Base-by-base conservation (phyloP, 2,329 filamentous ascomycete genomes). In the Cercospora janseana region DNA sequence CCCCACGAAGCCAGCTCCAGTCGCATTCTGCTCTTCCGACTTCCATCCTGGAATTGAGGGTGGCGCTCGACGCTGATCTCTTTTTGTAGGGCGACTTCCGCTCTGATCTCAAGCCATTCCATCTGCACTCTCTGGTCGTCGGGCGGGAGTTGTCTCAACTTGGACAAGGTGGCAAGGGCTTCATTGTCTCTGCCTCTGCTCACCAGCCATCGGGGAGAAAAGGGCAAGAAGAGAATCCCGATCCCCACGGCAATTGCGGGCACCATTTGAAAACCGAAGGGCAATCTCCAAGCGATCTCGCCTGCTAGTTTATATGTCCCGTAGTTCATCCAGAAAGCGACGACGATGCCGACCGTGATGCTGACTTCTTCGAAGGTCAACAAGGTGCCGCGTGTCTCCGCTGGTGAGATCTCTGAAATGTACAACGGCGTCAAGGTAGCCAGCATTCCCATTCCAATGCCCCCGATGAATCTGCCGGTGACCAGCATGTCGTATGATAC, bases 381-480 rank as follows among this genome's bases (percentile, higher is more conserved):
- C 4, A 73, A 60, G 2, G 69, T 61, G 1, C 71, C 71, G 35
- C 71, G 58, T 4, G 72, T 63, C 43, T 73, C 66, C 0, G 70
- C 69, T 0, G 92, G 91, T 3, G 88, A 83, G 9, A 95, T 74
- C 69, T 97, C 92, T 6, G 87, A 85, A 52, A 96, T 92, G 70
- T 95, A 95, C 35, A 75, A 74, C 34, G 27, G 56, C 15, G 55
- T 69, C 51, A 51, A 74, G 71, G 65, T 60, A 20, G 47, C 55
- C 20, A 68, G 49, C 52, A 66, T 66, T 13, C 65, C 65, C 9
- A 68, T 62, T 1, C 65, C 66, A 20, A 66, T 48, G 3, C 65
- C 65, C 8, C 63, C 65, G 37, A 69, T 60, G 28, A 63, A 60
- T 20, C 66, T 58, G 10, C 63, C 66, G 9, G 62, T 51, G 7